Base-by-base conservation (phyloP, 345 rosid genomes). In the Populus euphratica region DNA sequence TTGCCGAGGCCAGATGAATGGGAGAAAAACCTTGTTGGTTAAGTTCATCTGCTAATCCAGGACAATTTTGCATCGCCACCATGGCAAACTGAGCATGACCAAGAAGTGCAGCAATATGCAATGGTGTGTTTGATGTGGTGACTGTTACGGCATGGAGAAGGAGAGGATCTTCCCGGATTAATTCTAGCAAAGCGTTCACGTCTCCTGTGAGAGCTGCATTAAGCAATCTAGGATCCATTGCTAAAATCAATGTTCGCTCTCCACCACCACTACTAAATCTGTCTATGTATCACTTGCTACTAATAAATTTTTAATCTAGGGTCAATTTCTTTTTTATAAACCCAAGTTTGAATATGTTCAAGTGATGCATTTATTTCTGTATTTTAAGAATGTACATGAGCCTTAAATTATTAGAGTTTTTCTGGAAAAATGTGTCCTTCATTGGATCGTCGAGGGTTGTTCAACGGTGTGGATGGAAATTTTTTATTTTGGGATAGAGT, bases 61-160 rank as follows among this genome's bases (percentile, higher is more conserved):
- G 74, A 9, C 27, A 6, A 35, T 47, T 8, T 20, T 29, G 38
- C 21, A 71, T 25, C n/a, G 31, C 62, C 0, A 18, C 6, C 29
- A n/a, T 71, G 38, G 18, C 74, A 13, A 71, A 71, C 11, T 5
- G 23, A 1, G 29, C 1, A 29, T 71, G 74, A 0, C 41, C 74
- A 18, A 23, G 74, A 31, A 71, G 38, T 0, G 74, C 61, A 25
- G 65, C 80, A 5, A 71, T 4, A 38, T 71, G 80, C 65, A 78
- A 47, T n/a, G 71, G 76, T n/a, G 70, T 77, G 33, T 71, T 33
- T 9, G 27, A n/a, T 36, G 25, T 25, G 10, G 62, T 5, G 21
- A 54, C 23, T 1, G 20, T 17, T 16, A 20, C 64, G 12, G 70
- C 18, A 14, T 47, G 72, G 8, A 73, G 68, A 33, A 78, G 27